These are phyloP conservation scores for Diversispora epigaea DNA, from an alignment of 192 early-diverging fungal genomes.

Conservation along the genomic window DNA sequence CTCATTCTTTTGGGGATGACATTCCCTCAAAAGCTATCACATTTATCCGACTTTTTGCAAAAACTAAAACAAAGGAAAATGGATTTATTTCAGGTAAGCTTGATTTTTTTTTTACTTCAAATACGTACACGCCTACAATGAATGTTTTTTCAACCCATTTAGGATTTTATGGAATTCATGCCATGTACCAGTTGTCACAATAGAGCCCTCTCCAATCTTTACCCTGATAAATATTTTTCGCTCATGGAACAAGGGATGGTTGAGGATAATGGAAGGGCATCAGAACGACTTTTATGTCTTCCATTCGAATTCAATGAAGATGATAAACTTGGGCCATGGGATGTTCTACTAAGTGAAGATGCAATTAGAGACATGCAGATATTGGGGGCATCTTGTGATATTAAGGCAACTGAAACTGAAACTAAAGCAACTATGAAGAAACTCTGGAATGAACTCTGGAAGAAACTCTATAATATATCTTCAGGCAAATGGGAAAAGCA, in stretches of 20 bases:
- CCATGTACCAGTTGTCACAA: constrained; percentile 10
- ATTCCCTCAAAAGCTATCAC: neutral
- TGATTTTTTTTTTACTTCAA: neutral
- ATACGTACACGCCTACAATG: neutral
- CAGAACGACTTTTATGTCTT: constrained; percentile 2
- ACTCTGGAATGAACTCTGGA: constrained; percentile 1
- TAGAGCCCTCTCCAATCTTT: neutral
- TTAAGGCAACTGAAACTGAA: neutral
- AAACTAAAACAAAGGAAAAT: constrained; percentile 9
- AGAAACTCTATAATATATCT: constrained; percentile 11
- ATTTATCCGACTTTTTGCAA: neutral
- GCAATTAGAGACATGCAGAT: constrained; percentile 17
- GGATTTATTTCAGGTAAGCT: constrained; percentile 8
- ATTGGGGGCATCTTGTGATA: neutral
- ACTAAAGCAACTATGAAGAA: constrained; percentile 11
- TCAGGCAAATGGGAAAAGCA: constrained; percentile 15
- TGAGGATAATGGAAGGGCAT: neutral
- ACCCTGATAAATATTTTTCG: constrained; percentile 11
- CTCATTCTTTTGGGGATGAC: neutral
- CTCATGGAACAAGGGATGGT: neutral
- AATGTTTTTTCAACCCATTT: neutral
- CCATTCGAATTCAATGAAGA: constrained; percentile 27
- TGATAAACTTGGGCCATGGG: constrained; percentile 21
- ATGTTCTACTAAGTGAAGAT: constrained; percentile 21
- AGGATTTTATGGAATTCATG: constrained; percentile 7